These are phyloP conservation scores for Raphanus hybrid DNA, from an alignment of 441 rosid genomes.

Conservation along the genomic window DNA sequence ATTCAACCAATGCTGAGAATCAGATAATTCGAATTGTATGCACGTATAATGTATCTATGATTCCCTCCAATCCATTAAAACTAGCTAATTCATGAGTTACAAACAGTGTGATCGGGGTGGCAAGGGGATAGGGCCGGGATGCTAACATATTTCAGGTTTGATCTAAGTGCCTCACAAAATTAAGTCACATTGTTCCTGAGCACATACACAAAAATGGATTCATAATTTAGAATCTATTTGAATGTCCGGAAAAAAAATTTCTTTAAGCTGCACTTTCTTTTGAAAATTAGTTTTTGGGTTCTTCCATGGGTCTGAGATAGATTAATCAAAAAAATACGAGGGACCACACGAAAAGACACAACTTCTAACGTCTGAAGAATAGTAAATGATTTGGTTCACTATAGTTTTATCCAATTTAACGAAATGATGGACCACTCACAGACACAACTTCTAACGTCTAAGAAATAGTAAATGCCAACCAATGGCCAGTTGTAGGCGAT, in stretches of 20 bases:
- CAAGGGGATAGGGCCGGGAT: no score
- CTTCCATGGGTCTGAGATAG: no score
- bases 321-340: not conserved
- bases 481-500: slow-evolving; percentile 40
- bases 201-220: no score
- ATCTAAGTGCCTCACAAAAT: no score
- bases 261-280: no score
- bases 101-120: not conserved
- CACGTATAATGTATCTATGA: slow-evolving; percentile 10
- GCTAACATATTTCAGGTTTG: no score
- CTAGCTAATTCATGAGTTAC: not conserved
- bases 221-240: no score
- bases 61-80: not conserved
- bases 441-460: slow-evolving; percentile 22
- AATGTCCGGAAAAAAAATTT: no score
- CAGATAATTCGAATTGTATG: slow-evolving; percentile 4
- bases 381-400: slow-evolving; percentile 27
- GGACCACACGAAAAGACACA: slow-evolving; percentile 38
- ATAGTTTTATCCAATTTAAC: not conserved
- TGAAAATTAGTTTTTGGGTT: no score
- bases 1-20: slow-evolving; percentile 8
- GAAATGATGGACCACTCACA: slow-evolving; percentile 35
- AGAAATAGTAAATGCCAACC: slow-evolving; percentile 40
- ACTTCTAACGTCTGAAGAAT: slow-evolving; percentile 17
- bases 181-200: no score